Base-by-base conservation (phyloP, 495 filamentous ascomycete genomes). In the Aspergillus affinis region DNA sequence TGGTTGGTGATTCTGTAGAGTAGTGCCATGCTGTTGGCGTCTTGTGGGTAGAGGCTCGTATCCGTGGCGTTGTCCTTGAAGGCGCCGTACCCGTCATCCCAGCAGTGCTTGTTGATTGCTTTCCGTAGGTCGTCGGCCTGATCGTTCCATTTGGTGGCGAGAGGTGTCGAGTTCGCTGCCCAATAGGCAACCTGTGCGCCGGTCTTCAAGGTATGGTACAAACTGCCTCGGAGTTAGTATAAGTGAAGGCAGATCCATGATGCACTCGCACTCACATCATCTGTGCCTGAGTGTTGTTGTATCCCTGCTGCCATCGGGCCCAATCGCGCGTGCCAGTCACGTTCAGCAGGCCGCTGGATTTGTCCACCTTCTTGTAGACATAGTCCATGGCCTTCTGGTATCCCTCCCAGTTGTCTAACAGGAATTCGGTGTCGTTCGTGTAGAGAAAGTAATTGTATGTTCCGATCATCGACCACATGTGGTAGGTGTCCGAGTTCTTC, bases 381-480 rank as follows among this genome's bases (percentile, higher is more conserved):
- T 79, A 86, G 30, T 67, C 61, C 81, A 88, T 85, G 15, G 82
- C 84, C 32, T 63, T 64, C 29, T 75, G 64, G 64, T 85, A 87
- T 18, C 72, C 72, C 4, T 69, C 57, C 82, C 82, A 86, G 55
- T 81, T 82, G 21, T 70, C 44, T 26, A 54, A 54, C 9, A 86
- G 65, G 60, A 84, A 87, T 17, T 70, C 66, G 13, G 75, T 76
- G 56, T 87, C 82, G 46, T 82, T 78, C 6, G 82, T 85, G 62
- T 77, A 85, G 12, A 88, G 74, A 50, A 83, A 69, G 60, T 87
- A 88, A 55, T 86, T 85, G 64, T 84, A 86, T 12, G 82, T 86
- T 19, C 85, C 84, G 46, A 86, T 81, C 75, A 88, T 81, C 5
- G 80, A 78, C 78, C 81, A 83, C 80, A 86, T 84, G 61, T 88